Percentiles rank a stretch among this genome's conserved stretches.
phyloP scores from a whole-genome alignment of 2,329 filamentous ascomycete genomes.

The Fusarium robinianum region DNA sequence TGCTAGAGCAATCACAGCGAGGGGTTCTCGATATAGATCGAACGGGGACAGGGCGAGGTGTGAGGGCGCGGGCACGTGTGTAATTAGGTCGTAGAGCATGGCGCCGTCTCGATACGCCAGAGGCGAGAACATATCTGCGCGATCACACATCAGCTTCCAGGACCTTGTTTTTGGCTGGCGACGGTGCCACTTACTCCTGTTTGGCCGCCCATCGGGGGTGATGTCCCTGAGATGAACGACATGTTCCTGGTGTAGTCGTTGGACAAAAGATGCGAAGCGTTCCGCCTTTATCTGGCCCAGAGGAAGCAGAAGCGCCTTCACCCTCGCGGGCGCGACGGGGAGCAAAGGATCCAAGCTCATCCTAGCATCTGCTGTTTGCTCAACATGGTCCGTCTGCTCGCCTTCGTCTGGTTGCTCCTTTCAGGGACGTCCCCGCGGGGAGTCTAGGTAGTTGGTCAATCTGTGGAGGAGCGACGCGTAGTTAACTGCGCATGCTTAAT shows the following conservation, averaged over 20 bases:
- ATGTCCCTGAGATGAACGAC: slow-evolving; percentile 85
- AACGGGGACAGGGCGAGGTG: slow-evolving; percentile 84
- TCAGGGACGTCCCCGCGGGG: slow-evolving; percentile 20
- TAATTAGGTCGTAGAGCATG: slow-evolving; percentile 86
- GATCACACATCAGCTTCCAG: slow-evolving; percentile 25
- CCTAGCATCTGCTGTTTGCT: slow-evolving; percentile 53
- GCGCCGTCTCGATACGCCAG: slow-evolving; percentile 83
- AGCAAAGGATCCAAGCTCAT: slow-evolving; percentile 91
- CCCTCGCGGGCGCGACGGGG: slow-evolving; percentile 87
- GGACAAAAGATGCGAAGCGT: slow-evolving; percentile 78
- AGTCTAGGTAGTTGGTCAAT: slow-evolving; percentile 16
- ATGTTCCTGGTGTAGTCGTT: slow-evolving; percentile 77
- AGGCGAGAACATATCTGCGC: slow-evolving; percentile 88
- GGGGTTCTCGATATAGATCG: slow-evolving; percentile 84
- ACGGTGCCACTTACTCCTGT: slow-evolving; percentile 68
- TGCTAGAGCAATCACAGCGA: slow-evolving; percentile 81
- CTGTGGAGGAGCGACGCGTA: neutral
- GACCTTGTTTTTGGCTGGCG: slow-evolving; percentile 1
- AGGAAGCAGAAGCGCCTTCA: slow-evolving; percentile 85
- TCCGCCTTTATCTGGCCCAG: slow-evolving; percentile 83
- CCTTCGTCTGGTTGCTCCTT: slow-evolving; percentile 21
- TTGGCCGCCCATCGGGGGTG: slow-evolving; percentile 79
- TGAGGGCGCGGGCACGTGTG: slow-evolving; percentile 76
- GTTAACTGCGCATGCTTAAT: slow-evolving; percentile 25
- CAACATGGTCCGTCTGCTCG: slow-evolving; percentile 40